Evolutionary conservation across 1,284 basidiomycete species (phyloP).

Genomic region (Coniferiporia sulphurascens): DNA sequence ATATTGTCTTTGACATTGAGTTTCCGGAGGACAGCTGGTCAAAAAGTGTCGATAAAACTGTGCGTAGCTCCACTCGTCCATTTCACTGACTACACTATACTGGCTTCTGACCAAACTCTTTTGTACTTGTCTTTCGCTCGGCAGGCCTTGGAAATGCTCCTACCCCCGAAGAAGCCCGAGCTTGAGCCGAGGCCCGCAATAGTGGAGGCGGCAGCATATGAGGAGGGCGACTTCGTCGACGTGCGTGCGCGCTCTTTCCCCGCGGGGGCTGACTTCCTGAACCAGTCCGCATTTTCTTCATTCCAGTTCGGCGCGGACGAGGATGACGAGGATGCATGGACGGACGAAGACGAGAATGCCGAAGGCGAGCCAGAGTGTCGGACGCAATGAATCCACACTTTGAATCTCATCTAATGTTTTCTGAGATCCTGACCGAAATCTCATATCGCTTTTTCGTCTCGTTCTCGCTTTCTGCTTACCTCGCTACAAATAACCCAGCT

Average conservation of each 20-base stretch:
- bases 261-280: slow-evolving; percentile 65
- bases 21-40: slow-evolving; percentile 78
- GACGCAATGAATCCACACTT: slow-evolving; percentile 42
- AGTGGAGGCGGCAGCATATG: slow-evolving; percentile 68
- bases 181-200: slow-evolving; percentile 65
- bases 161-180: slow-evolving; percentile 72
- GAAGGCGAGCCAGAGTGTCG: slow-evolving; percentile 67
- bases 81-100: neutral
- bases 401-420: neutral
- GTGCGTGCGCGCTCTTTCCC: slow-evolving; percentile 73
- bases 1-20: slow-evolving; percentile 77
- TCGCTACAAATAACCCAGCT: neutral
- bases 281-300: slow-evolving; percentile 52
- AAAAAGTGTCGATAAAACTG: slow-evolving; percentile 50
- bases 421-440: too few species aligned
- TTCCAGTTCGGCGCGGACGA: slow-evolving; percentile 56
- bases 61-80: slow-evolving; percentile 29
- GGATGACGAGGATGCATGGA: slow-evolving; percentile 40
- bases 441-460: neutral
- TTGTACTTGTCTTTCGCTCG: neutral
- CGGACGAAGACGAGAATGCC: slow-evolving; percentile 63
- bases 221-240: slow-evolving; percentile 72
- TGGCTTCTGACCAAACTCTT: neutral
- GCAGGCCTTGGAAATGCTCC: slow-evolving; percentile 58
- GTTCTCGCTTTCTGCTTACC: neutral